Conservation (phyloP, 2,329 filamentous ascomycete species). For the Xylariaceae sp. region DNA sequence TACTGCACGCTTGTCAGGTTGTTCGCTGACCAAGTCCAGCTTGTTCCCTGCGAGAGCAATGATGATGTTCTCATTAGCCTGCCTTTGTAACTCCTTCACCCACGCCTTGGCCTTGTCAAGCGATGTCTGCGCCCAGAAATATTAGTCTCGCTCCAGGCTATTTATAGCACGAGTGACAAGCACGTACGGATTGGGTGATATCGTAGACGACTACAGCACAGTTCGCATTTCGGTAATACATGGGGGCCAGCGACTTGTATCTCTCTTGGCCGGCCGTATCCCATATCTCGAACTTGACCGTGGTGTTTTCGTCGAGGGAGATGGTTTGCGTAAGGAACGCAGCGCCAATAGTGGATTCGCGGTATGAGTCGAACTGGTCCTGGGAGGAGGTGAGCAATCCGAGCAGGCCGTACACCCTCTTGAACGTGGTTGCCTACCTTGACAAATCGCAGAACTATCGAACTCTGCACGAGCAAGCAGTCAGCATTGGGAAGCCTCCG, state of each 20-base stretch:
- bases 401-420: no score
- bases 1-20: constrained; percentile 93
- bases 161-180: constrained; percentile 5
- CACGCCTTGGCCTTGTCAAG: constrained; percentile 98
- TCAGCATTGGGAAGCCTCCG: constrained; percentile 13
- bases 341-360: constrained; percentile 95
- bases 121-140: constrained; percentile 57
- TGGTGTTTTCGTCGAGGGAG: constrained; percentile 93
- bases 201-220: constrained; percentile 99
- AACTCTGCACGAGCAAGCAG: constrained; percentile 56
- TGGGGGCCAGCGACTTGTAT: constrained; percentile 97
- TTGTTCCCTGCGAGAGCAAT: constrained; percentile 98
- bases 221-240: constrained; percentile 99
- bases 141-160: constrained; percentile 14
- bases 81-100: constrained; percentile 97
- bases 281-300: constrained; percentile 99
- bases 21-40: constrained; percentile 87
- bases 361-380: constrained; percentile 98
- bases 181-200: constrained; percentile 92
- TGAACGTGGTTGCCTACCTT: constrained; percentile 61
- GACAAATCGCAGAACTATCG: constrained; percentile 94
- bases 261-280: constrained; percentile 97
- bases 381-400: constrained; percentile 29
- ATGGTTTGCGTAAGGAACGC: constrained; percentile 99
- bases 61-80: constrained; percentile 99